Percentiles rank a stretch among this genome's conserved stretches.
Evolutionary conservation across 129 eudicot genomes (phyloP).

Genomic region (Logfia minima): DNA sequence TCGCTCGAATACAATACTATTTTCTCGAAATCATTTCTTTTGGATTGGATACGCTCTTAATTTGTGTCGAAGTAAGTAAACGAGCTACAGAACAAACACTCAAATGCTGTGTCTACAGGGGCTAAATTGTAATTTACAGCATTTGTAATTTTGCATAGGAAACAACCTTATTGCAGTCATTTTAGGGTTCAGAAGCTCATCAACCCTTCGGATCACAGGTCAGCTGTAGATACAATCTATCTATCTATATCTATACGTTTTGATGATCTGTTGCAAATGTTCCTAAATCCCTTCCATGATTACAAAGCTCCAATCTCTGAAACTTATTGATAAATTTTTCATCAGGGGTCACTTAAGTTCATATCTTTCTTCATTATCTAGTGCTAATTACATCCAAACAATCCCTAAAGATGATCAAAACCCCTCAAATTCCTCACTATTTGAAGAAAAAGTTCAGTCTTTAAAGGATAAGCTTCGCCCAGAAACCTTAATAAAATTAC

Average conservation of each 20-base stretch:
- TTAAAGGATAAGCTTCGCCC: conserved; percentile 56
- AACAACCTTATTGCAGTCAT: neutral
- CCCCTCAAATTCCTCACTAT: conserved; percentile 30
- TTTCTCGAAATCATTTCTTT: too few species aligned
- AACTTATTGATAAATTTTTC: conserved; percentile 34
- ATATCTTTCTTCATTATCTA: conserved; percentile 47
- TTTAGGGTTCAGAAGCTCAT: conserved; percentile 8
- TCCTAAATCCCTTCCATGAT: conserved; percentile 53
- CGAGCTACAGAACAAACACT: neutral
- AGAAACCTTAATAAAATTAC: conserved; percentile 44
- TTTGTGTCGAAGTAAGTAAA: too few species aligned
- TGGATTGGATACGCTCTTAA: too few species aligned
- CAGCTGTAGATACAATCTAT: neutral
- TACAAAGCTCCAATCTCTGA: conserved; percentile 44
- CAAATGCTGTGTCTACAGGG: neutral
- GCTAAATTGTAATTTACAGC: neutral
- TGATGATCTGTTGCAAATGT: conserved; percentile 8
- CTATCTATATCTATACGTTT: neutral
- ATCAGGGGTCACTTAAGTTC: conserved; percentile 33
- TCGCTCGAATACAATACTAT: too few species aligned
- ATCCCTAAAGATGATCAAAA: conserved; percentile 37
- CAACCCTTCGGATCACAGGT: neutral
- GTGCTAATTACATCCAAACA: conserved; percentile 39
- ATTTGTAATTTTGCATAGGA: neutral
- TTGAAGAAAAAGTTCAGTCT: conserved; percentile 49